A percentile compares a stretch with the other conserved stretches of the same genome.
These are phyloP conservation scores for Tuber melanosporum DNA, from an alignment of 495 filamentous ascomycete genomes.

Conservation along the genomic window DNA sequence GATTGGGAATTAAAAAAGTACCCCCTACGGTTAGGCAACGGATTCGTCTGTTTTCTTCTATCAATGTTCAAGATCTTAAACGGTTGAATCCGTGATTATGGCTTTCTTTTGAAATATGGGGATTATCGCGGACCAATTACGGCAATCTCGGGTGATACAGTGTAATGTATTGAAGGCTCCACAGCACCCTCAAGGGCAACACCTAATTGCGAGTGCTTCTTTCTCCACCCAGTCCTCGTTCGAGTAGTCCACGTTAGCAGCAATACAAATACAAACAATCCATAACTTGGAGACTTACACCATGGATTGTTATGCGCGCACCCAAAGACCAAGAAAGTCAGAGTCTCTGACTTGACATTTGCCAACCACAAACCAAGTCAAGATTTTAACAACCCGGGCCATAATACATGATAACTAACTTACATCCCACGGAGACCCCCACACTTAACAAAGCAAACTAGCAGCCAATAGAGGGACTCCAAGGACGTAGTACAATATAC, in stretches of 20 bases:
- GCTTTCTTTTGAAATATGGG: neutral
- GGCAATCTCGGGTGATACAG: neutral
- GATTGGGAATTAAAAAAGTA: neutral
- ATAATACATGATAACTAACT: neutral
- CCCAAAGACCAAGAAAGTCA: neutral
- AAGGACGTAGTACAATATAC: neutral
- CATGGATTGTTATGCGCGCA: neutral
- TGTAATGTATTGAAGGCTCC: neutral
- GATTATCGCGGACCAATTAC: neutral
- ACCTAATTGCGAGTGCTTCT: neutral
- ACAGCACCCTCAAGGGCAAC: neutral
- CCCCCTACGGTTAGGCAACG: neutral
- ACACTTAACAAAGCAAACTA: neutral
- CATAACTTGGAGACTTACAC: neutral
- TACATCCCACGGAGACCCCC: neutral
- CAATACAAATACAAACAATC: neutral
- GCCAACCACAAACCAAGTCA: neutral
- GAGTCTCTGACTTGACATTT: neutral
- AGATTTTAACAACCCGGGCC: neutral
- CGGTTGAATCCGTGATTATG: neutral
- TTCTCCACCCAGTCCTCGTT: neutral
- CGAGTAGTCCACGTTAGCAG: neutral
- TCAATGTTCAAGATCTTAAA: neutral
- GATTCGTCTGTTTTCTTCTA: neutral
- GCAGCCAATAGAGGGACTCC: neutral